Evolutionary conservation across 1,284 basidiomycete species (phyloP).

Genomic region (Hymenochaete sp.): DNA sequence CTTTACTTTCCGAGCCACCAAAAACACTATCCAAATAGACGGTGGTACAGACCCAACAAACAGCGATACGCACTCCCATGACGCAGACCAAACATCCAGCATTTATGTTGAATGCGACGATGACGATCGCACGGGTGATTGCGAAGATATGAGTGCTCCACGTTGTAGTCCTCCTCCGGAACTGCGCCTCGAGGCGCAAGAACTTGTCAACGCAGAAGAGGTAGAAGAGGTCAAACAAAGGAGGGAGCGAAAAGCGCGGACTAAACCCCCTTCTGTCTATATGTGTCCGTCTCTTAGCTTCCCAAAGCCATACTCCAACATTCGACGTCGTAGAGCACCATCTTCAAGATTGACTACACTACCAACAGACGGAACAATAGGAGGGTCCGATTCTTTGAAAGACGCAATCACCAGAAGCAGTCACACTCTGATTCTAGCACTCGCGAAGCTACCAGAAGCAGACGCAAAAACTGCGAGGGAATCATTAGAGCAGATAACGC

Average conservation of each 20-base stretch:
- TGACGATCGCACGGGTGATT: not conserved
- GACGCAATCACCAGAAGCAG: not conserved
- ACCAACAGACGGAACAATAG: not conserved
- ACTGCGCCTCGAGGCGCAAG: not conserved
- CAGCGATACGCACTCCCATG: too few relatives aligned
- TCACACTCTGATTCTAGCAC: not conserved
- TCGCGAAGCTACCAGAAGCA: not conserved
- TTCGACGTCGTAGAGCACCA: not conserved
- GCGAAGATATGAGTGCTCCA: conserved; percentile 7
- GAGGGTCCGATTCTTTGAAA: too few relatives aligned
- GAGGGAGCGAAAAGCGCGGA: not conserved
- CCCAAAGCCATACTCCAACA: too few relatives aligned
- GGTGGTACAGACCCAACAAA: too few relatives aligned
- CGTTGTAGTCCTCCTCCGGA: conserved; percentile 8
- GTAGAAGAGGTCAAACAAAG: not conserved
- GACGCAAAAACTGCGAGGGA: conserved; percentile 5
- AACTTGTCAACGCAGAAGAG: not conserved
- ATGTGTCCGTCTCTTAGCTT: not conserved
- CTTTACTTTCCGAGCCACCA: not conserved
- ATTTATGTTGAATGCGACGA: not conserved
- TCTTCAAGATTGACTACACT: not conserved
- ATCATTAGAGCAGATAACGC: not conserved
- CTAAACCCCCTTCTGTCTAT: conserved; percentile 1
- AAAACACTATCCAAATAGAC: too few relatives aligned
- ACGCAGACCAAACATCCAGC: not conserved